phyloP scores from a whole-genome alignment of 2,329 filamentous ascomycete species.

The Botryotinia convoluta region DNA sequence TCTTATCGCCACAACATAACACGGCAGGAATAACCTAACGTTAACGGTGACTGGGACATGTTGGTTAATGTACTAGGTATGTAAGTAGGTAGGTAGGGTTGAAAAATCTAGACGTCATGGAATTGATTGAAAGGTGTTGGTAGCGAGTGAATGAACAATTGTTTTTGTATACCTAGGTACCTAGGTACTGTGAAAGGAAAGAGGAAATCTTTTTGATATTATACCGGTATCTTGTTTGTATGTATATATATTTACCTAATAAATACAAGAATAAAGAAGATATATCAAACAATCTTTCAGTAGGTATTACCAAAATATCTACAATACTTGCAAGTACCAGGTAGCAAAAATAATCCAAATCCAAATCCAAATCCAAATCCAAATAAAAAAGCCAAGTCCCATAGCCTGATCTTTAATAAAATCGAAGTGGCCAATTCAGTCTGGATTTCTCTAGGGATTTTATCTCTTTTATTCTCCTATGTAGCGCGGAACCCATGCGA shows the following conservation, averaged over 20 bases:
- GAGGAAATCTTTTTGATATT: too few relatives aligned
- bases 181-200: too few relatives aligned
- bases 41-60: too few relatives aligned
- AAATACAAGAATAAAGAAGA: not conserved
- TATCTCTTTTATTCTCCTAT: not conserved
- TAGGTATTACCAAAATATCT: too few relatives aligned
- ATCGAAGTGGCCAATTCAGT: not conserved
- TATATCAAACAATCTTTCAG: not conserved
- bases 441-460: not conserved
- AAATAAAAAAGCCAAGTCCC: not conserved
- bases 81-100: too few relatives aligned
- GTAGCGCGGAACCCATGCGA: too few relatives aligned
- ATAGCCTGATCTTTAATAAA: too few relatives aligned
- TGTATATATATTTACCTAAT: too few relatives aligned
- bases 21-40: not conserved
- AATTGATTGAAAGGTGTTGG: not conserved
- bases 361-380: not conserved
- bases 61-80: too few relatives aligned
- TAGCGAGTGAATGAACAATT: not conserved
- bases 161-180: not conserved
- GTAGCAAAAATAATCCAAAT: too few relatives aligned
- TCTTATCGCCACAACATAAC: not conserved
- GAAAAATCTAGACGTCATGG: not conserved
- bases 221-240: not conserved
- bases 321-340: too few relatives aligned